Conservation (phyloP, 1,139 yeast genomes). For the Yamadazyma triangularis region DNA sequence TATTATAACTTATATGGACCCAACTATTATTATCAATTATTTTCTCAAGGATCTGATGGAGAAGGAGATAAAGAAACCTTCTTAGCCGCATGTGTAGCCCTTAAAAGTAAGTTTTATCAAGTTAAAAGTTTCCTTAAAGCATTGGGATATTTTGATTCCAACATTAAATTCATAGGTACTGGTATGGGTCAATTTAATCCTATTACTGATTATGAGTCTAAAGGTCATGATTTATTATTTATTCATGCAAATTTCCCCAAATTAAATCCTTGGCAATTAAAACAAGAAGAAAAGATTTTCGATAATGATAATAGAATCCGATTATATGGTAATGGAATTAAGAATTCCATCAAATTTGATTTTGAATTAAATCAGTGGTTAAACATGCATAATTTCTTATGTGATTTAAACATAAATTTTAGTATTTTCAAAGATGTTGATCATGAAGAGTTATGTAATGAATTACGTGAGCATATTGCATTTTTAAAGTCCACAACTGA, state of each 20-base stretch:
- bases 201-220: conserved; percentile 43
- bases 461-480: conserved; percentile 41
- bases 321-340: conserved; percentile 52
- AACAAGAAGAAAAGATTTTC: conserved; percentile 35
- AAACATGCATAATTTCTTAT: conserved; percentile 52
- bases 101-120: conserved; percentile 59
- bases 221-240: conserved; percentile 29
- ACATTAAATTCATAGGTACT: conserved; percentile 48
- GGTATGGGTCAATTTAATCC: conserved; percentile 82
- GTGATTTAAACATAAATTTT: conserved; percentile 47
- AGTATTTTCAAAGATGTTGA: conserved; percentile 43
- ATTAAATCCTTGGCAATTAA: conserved; percentile 53
- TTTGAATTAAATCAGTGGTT: conserved; percentile 61
- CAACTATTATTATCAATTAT: conserved; percentile 71
- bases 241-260: conserved; percentile 68
- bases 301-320: conserved; percentile 45
- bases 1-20: conserved; percentile 84
- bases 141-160: conserved; percentile 44
- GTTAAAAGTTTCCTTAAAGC: conserved; percentile 57
- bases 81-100: conserved; percentile 70
- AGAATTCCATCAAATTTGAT: conserved; percentile 49
- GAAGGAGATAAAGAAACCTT: conserved; percentile 93
- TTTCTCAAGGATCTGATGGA: conserved; percentile 82
- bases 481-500: conserved; percentile 32
- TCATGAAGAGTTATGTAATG: conserved; percentile 42